phyloP scores from a whole-genome alignment of 306 rosid genomes.

The Quercus parvula region DNA sequence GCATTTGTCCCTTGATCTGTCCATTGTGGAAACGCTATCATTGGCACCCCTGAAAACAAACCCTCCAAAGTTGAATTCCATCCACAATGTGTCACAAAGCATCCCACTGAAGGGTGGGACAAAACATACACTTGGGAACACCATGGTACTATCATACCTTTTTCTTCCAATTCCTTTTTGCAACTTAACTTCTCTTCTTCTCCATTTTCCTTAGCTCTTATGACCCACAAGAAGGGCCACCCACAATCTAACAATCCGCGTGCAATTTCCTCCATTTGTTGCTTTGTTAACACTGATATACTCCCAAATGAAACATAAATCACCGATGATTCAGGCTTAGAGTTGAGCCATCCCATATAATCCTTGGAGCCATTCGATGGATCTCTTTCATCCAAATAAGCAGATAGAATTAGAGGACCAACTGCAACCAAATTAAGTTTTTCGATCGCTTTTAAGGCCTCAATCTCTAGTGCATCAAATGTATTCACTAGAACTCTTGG shows the following conservation, averaged over 20 bases:
- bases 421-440: neutral
- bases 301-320: conserved; percentile 20
- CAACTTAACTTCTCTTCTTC: conserved; percentile 16
- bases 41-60: too few relatives aligned
- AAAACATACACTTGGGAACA: neutral
- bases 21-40: too few relatives aligned
- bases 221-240: conserved; percentile 23
- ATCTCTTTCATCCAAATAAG: too few relatives aligned
- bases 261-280: conserved; percentile 10
- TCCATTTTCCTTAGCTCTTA: neutral
- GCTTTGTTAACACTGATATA: neutral
- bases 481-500: conserved; percentile 37
- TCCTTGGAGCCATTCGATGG: too few relatives aligned
- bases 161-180: conserved; percentile 7
- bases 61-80: too few relatives aligned
- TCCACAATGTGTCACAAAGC: too few relatives aligned
- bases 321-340: too few relatives aligned
- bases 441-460: conserved; percentile 24
- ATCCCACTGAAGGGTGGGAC: neutral
- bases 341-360: too few relatives aligned
- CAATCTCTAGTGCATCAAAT: conserved; percentile 33
- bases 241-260: neutral
- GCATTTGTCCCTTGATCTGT: too few relatives aligned
- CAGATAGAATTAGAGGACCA: too few relatives aligned
- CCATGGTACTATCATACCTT: neutral